Base-by-base conservation (phyloP, 805 yeast species). In the Yamadazyma endophytica region DNA sequence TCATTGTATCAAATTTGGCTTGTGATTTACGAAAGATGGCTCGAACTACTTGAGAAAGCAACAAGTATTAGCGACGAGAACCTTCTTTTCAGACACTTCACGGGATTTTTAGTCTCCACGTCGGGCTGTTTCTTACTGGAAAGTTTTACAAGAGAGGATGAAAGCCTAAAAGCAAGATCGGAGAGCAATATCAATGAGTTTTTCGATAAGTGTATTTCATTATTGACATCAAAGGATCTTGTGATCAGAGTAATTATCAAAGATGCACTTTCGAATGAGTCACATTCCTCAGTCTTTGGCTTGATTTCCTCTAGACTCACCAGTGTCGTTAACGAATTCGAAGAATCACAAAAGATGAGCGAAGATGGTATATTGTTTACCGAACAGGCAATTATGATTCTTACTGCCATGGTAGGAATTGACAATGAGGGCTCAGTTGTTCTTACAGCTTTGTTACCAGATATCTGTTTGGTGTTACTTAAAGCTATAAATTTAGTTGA, bases 101-200 rank as follows among this genome's bases (percentile, higher is more conserved):
- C 87, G 2, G 92, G 90, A 6, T 77, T 80, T 37, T 53, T 85
- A 37, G 85, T 87, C 2, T 75, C 87, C 0, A 60, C 81, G 0
- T 73, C 85, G 29, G 87, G 94, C 26, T 67, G 79, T 11, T 72
- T 82, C 35, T 49, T 80, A 15, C 46, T 40, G 13, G 48, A 57
- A 5, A 51, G 38, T 15, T 67, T 50, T 41, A 30, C 52, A 3
- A 32, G 31, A 12, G 40, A 40, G 27, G 54, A 50, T 23, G 36
- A 43, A 2, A 48, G 39, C 6, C 46, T 56, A 28, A 51, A 55
- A 28, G 46, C 44, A 14, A 56, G 56, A 21, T 54, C 70, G 26
- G 39, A 51, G 14, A 49, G 46, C 11, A 58, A 64, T 22, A 62
- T 73, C 9, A 66, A 68, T 11, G 62, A 56, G 14, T 78, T 78